These are phyloP conservation scores for Teunomyces tritomae DNA, from an alignment of 805 yeast genomes.

Conservation along the genomic window DNA sequence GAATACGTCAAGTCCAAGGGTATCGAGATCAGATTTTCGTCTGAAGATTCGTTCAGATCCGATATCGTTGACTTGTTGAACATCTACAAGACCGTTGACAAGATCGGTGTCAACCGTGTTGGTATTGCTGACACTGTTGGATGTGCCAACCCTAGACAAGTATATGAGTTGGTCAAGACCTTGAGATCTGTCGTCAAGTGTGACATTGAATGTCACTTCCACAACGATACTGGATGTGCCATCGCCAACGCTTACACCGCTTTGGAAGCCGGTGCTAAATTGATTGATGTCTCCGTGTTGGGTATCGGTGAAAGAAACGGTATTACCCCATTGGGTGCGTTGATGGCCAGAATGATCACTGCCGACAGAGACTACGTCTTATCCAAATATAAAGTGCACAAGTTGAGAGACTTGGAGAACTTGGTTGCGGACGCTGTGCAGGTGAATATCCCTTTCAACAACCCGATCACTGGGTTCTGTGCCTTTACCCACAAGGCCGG, in stretches of 20 bases:
- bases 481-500: constrained; percentile 66
- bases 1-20: constrained; percentile 61
- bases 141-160: constrained; percentile 64
- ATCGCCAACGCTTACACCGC: constrained; percentile 64
- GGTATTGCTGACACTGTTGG: constrained; percentile 67
- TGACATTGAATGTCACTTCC: constrained; percentile 62
- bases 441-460: constrained; percentile 59
- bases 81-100: constrained; percentile 59
- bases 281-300: constrained; percentile 55
- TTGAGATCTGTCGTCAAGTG: constrained; percentile 55
- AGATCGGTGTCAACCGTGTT: constrained; percentile 59
- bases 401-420: constrained; percentile 57
- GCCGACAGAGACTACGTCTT: constrained; percentile 58
- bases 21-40: constrained; percentile 54
- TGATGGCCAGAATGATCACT: constrained; percentile 63
- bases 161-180: constrained; percentile 57
- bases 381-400: constrained; percentile 54
- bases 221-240: constrained; percentile 64
- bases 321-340: constrained; percentile 59
- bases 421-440: constrained; percentile 59
- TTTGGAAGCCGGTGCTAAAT: constrained; percentile 60
- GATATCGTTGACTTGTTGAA: constrained; percentile 59
- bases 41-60: constrained; percentile 60
- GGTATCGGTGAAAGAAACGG: constrained; percentile 68
- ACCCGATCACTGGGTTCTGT: constrained; percentile 64